Conservation (phyloP, 108 stramenopile species). For the Cyclotella choctawhatcheeana region DNA sequence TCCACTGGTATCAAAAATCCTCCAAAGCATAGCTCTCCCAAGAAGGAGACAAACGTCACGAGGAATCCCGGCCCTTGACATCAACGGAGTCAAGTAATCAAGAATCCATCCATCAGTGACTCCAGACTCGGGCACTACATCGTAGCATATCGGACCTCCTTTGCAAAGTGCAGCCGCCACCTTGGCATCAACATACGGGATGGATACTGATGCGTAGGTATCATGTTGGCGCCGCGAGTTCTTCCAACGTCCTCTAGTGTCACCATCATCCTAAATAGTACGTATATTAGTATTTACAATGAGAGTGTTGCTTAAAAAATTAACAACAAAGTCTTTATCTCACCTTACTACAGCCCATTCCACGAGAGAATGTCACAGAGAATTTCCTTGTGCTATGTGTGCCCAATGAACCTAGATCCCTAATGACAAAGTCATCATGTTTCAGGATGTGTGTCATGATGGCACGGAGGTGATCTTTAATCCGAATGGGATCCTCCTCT, state of each 20-base stretch:
- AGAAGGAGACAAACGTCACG: slow-evolving; percentile 4
- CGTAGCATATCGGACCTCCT: slow-evolving; percentile 16
- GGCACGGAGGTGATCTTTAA: neutral
- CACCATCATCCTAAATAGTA: slow-evolving; percentile 30
- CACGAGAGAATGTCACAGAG: slow-evolving; percentile 7
- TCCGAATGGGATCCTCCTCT: neutral
- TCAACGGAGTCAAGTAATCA: slow-evolving; percentile 7
- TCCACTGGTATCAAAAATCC: slow-evolving; percentile 5
- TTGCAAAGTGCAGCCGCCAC: slow-evolving; percentile 31
- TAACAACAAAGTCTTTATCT: neutral
- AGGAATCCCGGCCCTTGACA: slow-evolving; percentile 1
- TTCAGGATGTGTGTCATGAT: neutral
- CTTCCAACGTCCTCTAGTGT: slow-evolving; percentile 28
- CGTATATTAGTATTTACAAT: too few species aligned
- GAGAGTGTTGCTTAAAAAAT: too few species aligned
- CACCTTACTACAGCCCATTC: slow-evolving; percentile 4
- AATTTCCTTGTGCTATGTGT: slow-evolving; percentile 17
- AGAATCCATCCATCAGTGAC: slow-evolving; percentile 33
- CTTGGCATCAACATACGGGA: slow-evolving; percentile 35
- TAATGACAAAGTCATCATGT: slow-evolving; percentile 4
- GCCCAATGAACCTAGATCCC: neutral
- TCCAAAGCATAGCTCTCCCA: neutral
- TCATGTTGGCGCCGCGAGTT: slow-evolving; percentile 10
- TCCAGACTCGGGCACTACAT: slow-evolving; percentile 2
- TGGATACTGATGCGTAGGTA: slow-evolving; percentile 18